Evolutionary conservation across 2,329 filamentous ascomycete species (phyloP).

Genomic region (Blastomyces emzantsi): DNA sequence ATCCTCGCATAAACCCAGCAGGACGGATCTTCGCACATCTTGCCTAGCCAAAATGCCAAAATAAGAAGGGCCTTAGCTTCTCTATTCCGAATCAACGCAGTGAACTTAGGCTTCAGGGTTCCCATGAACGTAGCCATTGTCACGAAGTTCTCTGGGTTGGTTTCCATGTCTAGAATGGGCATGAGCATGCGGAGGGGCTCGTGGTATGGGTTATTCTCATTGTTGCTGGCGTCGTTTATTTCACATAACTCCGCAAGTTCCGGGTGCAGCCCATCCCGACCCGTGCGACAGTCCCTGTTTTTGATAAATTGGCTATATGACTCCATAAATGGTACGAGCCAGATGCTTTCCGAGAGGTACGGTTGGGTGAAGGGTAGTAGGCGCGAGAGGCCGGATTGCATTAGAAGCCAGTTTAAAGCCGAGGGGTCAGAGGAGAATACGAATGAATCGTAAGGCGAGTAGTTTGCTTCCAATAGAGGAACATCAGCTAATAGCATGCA

Average conservation of each 20-base stretch:
- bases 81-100: slow-evolving; percentile 23
- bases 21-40: slow-evolving; percentile 21
- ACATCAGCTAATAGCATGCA: slow-evolving; percentile 31
- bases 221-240: slow-evolving; percentile 24
- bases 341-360: slow-evolving; percentile 28
- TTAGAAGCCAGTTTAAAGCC: slow-evolving; percentile 29
- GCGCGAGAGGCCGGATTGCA: slow-evolving; percentile 30
- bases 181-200: slow-evolving; percentile 30
- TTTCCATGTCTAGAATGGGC: slow-evolving; percentile 25
- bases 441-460: slow-evolving; percentile 26
- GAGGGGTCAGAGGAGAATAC: slow-evolving; percentile 27
- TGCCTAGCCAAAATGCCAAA: slow-evolving; percentile 29
- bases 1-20: slow-evolving; percentile 27
- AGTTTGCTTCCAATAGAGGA: slow-evolving; percentile 25
- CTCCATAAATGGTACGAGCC: slow-evolving; percentile 26
- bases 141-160: slow-evolving; percentile 18
- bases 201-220: slow-evolving; percentile 29
- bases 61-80: slow-evolving; percentile 28
- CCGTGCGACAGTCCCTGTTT: slow-evolving; percentile 24
- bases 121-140: slow-evolving; percentile 30
- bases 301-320: slow-evolving; percentile 18
- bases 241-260: slow-evolving; percentile 29
- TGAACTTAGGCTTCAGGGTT: slow-evolving; percentile 24
- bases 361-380: slow-evolving; percentile 21
- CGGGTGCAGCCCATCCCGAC: slow-evolving; percentile 23